Base-by-base conservation (phyloP, 768 basidiomycete genomes). In the Psilocybe subaeruginosa region DNA sequence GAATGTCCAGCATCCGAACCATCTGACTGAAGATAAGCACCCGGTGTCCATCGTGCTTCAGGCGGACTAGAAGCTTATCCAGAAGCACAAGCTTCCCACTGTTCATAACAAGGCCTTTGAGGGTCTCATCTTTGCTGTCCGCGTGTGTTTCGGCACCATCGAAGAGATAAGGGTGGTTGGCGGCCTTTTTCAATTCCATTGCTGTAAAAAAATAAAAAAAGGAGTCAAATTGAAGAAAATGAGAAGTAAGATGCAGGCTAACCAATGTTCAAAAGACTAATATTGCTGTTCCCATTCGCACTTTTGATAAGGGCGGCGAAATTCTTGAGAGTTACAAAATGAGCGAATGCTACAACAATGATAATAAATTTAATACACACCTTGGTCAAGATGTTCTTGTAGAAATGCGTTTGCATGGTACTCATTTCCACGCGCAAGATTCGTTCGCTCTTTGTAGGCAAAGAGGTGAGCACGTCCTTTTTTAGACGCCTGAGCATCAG, bases 21-120 rank as follows among this genome's bases (percentile, higher is more conserved):
- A 99, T 99, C 76, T 98, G 95, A 69, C 95, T 97, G 82, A 99
- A 99, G 68, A 99, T 99, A 68, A 99, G 84, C 29, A 99, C 97
- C 53, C 97, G 92, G 70, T 99, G 97, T 3, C 93, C 92, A 72
- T 99, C 97, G 66, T 85, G 88, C 68, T 91, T 91, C 53, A 99
- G 84, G 16, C 93, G 88, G 23, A 82, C 84, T n/a, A 99, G 87
- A 14, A 99, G 85, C 74, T 99, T 99, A 79, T 99, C 97, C 57
- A 99, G 88, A 33, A 99, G 79, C 52, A 99, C 96, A 91, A 99
- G 89, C 80, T 99, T 99, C 35, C 97, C 97, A 62, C 94, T 95
- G 76, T 91, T 97, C 93, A 97, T 97, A 64, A 99, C 94, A 17
- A 99, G 84, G n/a, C 95, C 96, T 69, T 92, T 93, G 62, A 99